Conservation (phyloP, 495 filamentous ascomycete genomes). For the Penicillium robsamsonii region DNA sequence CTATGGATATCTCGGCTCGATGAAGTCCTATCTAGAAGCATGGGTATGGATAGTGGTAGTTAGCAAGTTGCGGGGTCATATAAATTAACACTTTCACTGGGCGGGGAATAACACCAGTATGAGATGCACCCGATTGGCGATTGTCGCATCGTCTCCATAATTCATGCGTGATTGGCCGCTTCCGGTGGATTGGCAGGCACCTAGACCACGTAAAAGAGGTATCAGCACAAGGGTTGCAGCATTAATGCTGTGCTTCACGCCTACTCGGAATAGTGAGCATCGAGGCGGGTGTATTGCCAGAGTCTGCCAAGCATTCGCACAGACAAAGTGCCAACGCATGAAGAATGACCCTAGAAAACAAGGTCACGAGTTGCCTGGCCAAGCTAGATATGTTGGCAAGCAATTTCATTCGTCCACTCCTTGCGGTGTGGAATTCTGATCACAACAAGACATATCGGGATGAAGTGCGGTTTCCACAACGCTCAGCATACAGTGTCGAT, state of each 20-base stretch:
- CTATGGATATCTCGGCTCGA: not conserved
- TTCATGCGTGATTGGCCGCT: not conserved
- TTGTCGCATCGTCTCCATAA: not conserved
- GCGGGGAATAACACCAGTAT: not conserved
- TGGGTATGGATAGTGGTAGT: not conserved
- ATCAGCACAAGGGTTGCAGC: not conserved
- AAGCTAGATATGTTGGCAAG: slow-evolving; percentile 4
- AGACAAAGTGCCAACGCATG: not conserved
- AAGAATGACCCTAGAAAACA: slow-evolving; percentile 4
- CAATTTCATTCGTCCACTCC: not conserved
- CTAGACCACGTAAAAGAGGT: not conserved
- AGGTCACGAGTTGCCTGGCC: not conserved
- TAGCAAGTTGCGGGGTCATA: slow-evolving; percentile 8
- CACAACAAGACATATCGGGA: not conserved
- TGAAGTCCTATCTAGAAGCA: not conserved
- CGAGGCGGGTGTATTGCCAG: not conserved
- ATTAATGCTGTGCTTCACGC: not conserved
- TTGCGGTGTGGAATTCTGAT: slow-evolving; percentile 4
- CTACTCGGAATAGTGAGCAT: not conserved
- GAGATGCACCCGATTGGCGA: slow-evolving; percentile 9
- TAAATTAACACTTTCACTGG: not conserved
- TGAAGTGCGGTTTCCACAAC: not conserved
- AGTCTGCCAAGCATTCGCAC: slow-evolving; percentile 4
- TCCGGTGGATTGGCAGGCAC: slow-evolving; percentile 1
- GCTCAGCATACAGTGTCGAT: not conserved